A percentile compares a stretch with the other conserved stretches of the same genome.
phyloP scores from a whole-genome alignment of 352 stramenopile genomes.

The Globisporangium alternatum region DNA sequence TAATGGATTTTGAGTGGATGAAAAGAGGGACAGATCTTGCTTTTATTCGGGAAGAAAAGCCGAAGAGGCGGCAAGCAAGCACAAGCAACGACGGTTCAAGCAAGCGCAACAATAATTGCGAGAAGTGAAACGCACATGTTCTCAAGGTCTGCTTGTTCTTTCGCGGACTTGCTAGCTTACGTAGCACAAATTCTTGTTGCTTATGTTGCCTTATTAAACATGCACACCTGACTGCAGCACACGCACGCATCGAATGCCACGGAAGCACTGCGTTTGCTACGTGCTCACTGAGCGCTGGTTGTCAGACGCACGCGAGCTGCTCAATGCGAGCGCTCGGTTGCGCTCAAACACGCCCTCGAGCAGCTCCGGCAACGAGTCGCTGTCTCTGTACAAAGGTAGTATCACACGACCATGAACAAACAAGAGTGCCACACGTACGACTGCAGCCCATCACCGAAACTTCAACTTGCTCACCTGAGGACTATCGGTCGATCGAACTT shows the following conservation, averaged over 20 bases:
- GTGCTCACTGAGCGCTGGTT: neutral
- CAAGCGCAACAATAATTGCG: neutral
- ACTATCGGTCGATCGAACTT: slow-evolving; percentile 14
- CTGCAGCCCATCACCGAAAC: neutral
- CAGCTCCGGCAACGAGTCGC: slow-evolving; percentile 9
- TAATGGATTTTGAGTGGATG: neutral
- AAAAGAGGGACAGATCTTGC: neutral
- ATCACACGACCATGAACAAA: no score
- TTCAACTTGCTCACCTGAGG: slow-evolving; percentile 7
- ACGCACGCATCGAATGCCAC: neutral
- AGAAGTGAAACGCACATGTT: slow-evolving; percentile 2
- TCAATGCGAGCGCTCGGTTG: slow-evolving; percentile 4
- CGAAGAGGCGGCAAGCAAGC: neutral
- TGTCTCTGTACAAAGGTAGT: neutral
- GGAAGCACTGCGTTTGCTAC: neutral
- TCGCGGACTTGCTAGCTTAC: neutral
- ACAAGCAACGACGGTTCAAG: slow-evolving; percentile 5
- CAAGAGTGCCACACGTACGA: no score
- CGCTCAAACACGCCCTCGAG: slow-evolving; percentile 15
- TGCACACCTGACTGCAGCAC: neutral
- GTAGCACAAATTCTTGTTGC: neutral
- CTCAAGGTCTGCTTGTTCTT: no score
- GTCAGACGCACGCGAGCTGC: neutral
- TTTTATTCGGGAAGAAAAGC: slow-evolving; percentile 1
- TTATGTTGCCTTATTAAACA: neutral